A percentile compares a stretch with the other conserved stretches of the same genome.
Evolutionary conservation across 2,329 filamentous ascomycete genomes (phyloP).

Genomic region (Keithomyces neogunnii): DNA sequence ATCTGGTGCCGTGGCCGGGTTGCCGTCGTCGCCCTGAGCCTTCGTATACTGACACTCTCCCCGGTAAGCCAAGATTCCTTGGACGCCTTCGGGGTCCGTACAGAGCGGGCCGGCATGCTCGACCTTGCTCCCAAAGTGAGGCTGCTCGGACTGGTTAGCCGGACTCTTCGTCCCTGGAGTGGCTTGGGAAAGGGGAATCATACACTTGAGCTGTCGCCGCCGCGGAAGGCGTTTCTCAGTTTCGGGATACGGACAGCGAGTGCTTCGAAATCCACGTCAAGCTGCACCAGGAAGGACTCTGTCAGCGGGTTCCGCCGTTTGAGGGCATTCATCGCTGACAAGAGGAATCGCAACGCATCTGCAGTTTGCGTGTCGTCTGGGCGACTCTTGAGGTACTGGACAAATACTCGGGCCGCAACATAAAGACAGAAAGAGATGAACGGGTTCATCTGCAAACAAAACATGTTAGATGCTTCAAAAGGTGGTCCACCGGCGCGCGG

Average conservation of each 20-base stretch:
- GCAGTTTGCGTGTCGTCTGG: conserved; percentile 72
- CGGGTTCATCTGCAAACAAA: conserved; percentile 68
- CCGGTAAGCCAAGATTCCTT: conserved; percentile 35
- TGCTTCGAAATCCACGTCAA: conserved; percentile 83
- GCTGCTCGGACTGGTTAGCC: conserved; percentile 1
- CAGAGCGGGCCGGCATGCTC: conserved; percentile 16
- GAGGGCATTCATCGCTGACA: conserved; percentile 82
- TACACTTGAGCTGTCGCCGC: conserved; percentile 40
- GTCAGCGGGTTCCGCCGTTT: conserved; percentile 85
- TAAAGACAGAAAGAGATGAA: conserved; percentile 95
- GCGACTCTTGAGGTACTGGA: conserved; percentile 92
- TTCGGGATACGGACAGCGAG: conserved; percentile 54
- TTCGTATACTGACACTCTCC: conserved; percentile 37
- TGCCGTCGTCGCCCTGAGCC: conserved; percentile 29
- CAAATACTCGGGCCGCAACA: conserved; percentile 89
- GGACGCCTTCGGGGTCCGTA: conserved; percentile 25
- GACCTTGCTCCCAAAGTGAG: conserved; percentile 1
- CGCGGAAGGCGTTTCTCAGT: conserved; percentile 45
- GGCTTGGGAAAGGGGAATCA: neutral
- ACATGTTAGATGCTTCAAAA: no score
- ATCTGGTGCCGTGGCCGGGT: conserved; percentile 29
- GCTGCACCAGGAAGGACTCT: conserved; percentile 87
- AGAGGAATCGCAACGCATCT: conserved; percentile 80
- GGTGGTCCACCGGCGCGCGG: no score
- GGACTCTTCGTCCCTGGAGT: neutral